A percentile compares a stretch with the other conserved stretches of the same genome.
Evolutionary conservation across 192 early-diverging fungal genomes (phyloP).

Genomic region (Backusella macrospora): DNA sequence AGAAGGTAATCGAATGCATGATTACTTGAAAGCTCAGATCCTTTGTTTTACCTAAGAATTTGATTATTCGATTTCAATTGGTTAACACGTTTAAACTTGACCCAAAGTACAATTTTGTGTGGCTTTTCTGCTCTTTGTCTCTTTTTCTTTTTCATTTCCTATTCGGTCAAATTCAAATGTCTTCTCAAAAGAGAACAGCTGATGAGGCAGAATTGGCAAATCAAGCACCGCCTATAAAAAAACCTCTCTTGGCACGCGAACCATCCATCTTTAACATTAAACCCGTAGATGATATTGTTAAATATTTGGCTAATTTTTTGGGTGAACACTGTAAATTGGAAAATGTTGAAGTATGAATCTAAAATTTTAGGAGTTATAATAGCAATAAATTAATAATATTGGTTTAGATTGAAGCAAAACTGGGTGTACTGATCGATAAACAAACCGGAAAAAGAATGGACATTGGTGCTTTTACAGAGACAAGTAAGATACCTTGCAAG

Average conservation of each 20-base stretch:
- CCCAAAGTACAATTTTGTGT: not conserved
- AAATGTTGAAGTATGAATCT: conserved; percentile 55
- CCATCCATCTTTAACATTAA: conserved; percentile 63
- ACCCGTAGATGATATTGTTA: conserved; percentile 65
- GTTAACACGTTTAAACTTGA: not conserved
- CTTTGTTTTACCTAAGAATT: too few relatives aligned
- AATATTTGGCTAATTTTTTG: conserved; percentile 66
- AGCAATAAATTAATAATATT: not conserved
- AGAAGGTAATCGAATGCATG: too few relatives aligned
- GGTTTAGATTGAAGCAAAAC: conserved; percentile 89
- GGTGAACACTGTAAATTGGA: conserved; percentile 53
- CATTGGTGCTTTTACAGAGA: conserved; percentile 67
- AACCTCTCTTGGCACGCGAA: conserved; percentile 39
- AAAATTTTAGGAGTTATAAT: not conserved
- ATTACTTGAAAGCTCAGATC: too few relatives aligned
- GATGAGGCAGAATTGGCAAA: not conserved
- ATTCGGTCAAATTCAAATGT: not conserved
- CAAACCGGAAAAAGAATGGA: conserved; percentile 57
- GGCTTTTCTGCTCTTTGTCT: not conserved
- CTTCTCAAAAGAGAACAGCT: conserved; percentile 6
- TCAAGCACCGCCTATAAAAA: not conserved
- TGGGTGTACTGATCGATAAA: conserved; percentile 79
- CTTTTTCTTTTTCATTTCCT: not conserved
- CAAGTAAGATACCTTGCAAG: conserved; percentile 41
- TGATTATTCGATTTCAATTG: not conserved